Conservation (phyloP, 257 asterid genomes). For the Hygrophila difformis region DNA sequence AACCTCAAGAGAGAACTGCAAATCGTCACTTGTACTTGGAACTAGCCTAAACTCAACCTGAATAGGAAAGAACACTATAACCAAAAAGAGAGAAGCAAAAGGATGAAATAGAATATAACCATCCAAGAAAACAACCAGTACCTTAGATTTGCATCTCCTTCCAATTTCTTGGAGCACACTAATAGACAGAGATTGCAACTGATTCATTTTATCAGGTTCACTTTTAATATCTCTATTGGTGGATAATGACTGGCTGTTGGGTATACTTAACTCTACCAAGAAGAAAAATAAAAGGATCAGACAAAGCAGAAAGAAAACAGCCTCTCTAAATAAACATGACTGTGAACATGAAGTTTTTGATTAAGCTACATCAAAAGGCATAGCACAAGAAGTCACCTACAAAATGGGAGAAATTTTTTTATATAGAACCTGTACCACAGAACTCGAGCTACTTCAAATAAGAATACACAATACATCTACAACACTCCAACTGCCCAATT, state of each 20-base stretch:
- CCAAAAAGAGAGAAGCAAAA: neutral
- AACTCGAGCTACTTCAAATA: too few species aligned
- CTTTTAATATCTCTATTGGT: constrained; percentile 38
- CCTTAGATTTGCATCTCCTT: constrained; percentile 82
- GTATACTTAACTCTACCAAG: constrained; percentile 33
- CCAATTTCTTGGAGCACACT: constrained; percentile 90
- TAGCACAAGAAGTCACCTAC: too few species aligned
- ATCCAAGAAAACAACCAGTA: constrained; percentile 16
- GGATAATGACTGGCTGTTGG: constrained; percentile 30
- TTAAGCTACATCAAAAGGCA: too few species aligned
- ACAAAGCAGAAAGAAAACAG: neutral
- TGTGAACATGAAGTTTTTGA: too few species aligned
- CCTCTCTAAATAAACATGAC: too few species aligned
- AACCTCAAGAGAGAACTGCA: constrained; percentile 88
- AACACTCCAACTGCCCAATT: too few species aligned
- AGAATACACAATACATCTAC: too few species aligned
- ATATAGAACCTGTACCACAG: too few species aligned
- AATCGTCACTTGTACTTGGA: constrained; percentile 51
- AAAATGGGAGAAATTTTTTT: too few species aligned
- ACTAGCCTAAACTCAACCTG: constrained; percentile 89
- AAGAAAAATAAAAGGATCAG: constrained; percentile 3
- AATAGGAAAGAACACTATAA: constrained; percentile 13
- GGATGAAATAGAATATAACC: neutral
- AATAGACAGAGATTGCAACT: constrained; percentile 48
- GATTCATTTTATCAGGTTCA: constrained; percentile 48